Base-by-base conservation (phyloP, 768 basidiomycete species). In the Aureoboletus auriporus region DNA sequence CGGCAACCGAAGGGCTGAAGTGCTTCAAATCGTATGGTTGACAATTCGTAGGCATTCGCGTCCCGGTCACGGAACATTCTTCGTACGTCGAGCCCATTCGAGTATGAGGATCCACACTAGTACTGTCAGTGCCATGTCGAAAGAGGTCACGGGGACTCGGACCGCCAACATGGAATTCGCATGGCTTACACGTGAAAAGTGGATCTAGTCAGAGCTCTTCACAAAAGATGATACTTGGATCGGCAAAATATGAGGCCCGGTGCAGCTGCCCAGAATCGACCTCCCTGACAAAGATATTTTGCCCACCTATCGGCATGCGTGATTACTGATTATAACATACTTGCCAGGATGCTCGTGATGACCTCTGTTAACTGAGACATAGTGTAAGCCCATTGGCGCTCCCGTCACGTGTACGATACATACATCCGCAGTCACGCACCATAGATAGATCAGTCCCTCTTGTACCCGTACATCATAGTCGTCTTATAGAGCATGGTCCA, bases 101-200 rank as follows among this genome's bases (percentile, higher is more conserved):
- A 50, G 17, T 26, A 35, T 43, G 26, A n/a, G 12, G 8, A 8
- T 42, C 17, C 11, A 27, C 2, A 7, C 20, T 9, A 8, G 20
- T 4, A 23, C 20, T 23, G 20, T 6, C 8, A 1, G 33, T 11
- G n/a, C n/a, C n/a, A n/a, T n/a, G n/a, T 13, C 26, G 30, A 17
- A 20, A 28, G 11, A n/a, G 16, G 3, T 28, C 11, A 12, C 8
- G 52, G 20, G 20, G 20, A 23, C 50, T 46, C 26, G 49, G 50
- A 52, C 50, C 2, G 50, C 50, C 10, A 57, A 8, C 55, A 56
- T 49, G 8, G 55, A 56, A 37, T 56, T 56, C 39, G 52, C 47
- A 13, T 57, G 49, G 9, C 50, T 54, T 52, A 16, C 20, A 34
- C 14, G 14, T 36, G 20, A 23, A 23, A 4, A 14, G 2, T 10